Percentiles rank a stretch among this genome's conserved stretches.
These are phyloP conservation scores for Hemisphaericaspora xylofermentans DNA, from an alignment of 1,139 yeast species.

Conservation along the genomic window DNA sequence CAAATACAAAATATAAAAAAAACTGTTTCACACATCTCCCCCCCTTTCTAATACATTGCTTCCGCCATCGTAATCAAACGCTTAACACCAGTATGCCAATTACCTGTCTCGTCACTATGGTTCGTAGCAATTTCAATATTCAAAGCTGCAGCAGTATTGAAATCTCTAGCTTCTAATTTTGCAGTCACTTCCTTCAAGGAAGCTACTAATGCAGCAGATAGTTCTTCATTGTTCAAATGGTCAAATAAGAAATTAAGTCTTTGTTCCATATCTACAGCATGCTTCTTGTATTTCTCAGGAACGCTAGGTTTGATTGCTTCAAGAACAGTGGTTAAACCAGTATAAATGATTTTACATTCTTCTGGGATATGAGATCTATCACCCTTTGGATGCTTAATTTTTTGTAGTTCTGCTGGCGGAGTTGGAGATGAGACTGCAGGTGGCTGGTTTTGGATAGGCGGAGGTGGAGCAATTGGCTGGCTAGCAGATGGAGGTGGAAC, in stretches of 20 bases:
- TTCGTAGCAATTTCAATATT: constrained; percentile 64
- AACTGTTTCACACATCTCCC: background rate
- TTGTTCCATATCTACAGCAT: constrained; percentile 78
- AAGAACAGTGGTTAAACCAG: constrained; percentile 53
- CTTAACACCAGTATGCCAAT: constrained; percentile 93
- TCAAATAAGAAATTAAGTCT: constrained; percentile 76
- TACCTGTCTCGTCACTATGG: constrained; percentile 74
- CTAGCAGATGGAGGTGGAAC: constrained; percentile 13
- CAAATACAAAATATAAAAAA: background rate
- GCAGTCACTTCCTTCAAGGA: constrained; percentile 53
- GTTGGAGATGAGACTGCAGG: constrained; percentile 20
- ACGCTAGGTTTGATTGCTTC: constrained; percentile 67
- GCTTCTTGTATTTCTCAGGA: constrained; percentile 74
- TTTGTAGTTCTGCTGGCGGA: constrained; percentile 14
- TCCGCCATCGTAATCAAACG: constrained; percentile 79
- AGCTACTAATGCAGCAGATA: constrained; percentile 55
- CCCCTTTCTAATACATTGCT: constrained; percentile 30
- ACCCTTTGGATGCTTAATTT: constrained; percentile 59
- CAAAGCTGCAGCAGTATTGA: constrained; percentile 54
- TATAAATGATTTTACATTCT: constrained; percentile 57
- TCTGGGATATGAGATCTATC: constrained; percentile 71
- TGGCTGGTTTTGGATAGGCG: constrained; percentile 19
- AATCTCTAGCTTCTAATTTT: constrained; percentile 56
- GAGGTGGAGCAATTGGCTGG: constrained; percentile 14
- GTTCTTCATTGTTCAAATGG: constrained; percentile 74